Evolutionary conservation across 1,139 yeast genomes (phyloP), one percentile per base, ranked within the genome.

Genomic region (Yamadazyma dendronema): DNA sequence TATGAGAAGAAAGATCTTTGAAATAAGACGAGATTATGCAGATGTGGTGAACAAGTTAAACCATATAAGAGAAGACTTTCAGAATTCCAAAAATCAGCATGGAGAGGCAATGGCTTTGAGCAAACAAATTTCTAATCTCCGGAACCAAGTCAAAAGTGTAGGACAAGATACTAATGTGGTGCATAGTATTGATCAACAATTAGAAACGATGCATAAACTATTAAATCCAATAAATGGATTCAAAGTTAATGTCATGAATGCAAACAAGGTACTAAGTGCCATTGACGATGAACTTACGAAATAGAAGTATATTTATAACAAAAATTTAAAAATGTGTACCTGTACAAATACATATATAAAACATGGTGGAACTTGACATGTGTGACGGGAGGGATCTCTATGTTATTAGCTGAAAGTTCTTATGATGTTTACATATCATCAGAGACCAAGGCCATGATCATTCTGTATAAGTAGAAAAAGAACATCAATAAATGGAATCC

Each of bases 401-500:
- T n/a, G n/a, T 19, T 19, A 19, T 7, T 19, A 19, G 22, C 22
- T 19, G 8, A 7, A 19, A 7, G 22, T 6, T 9, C 9, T 19
- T 7, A 19, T 19, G 12, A 13, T n/a, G n/a, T 12, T 14, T 30
- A 30, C 12, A 16, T 41, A 30, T 67, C 86, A 48, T 84, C 89
- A 36, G 81, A 76, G 56, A 92, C 92, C 62, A 92, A 77, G 32
- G 96, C 94, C 75, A 90, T 85, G 68, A 92, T 90, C 96, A 92
- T 87, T 70, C 95, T 83, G 75, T 90, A 92, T 57, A 92, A 77
- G 76, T 89, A 90, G 74, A 79, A 89, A 83, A 92, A 92, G 78
- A 92, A 92, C 83, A 90, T 74, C 56, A 89, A 68, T 53, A 92
- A 73, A 61, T 89, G 94, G 79, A 87, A 87, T 10, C 95, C 97